Evolutionary conservation across 176 grass and related monocot genomes (phyloP), one percentile per base, ranked within the genome.

Genomic region (Triticum turgidum): DNA sequence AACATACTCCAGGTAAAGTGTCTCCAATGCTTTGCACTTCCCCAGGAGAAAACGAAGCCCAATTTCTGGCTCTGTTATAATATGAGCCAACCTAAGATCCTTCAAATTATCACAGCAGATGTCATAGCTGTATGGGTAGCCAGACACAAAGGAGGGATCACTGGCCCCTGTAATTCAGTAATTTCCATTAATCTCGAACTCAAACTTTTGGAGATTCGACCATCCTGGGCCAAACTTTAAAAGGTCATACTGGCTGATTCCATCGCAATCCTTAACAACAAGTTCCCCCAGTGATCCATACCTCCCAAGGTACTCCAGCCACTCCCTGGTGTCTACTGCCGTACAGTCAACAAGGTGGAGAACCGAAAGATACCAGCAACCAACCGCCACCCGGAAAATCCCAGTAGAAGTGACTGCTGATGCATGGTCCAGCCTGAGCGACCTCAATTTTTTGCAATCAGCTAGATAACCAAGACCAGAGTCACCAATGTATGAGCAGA

Each of bases 221-320:
- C 85, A 92, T 14, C 94, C 89, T 45, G 82, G 63, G 67, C 88
- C 87, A 62, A 97, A 58, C 59, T 90, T 90, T 41, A 92, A 42
- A 61, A 93, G 65, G 66, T 91, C 92, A 85, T 87, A 86, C 77
- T 92, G 86, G 61, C 37, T 77, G 78, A 94, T 87, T 65, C 77
- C 87, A 30, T 69, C 70, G 30, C 89, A 94, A 79, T 89, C 83
- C 69, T 89, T 91, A 13, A 94, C 79, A 42, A 83, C 74, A 70
- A 94, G 87, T 79, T 92, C 89, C 22, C 71, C 80, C 64, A 92
- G 32, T 21, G 86, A 83, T 76, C 94, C 87, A 25, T 44, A 18
- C 45, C 82, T 84, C 24, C 89, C 94, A 30, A 97, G 86, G 80
- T 94, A 97, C 21, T 90, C 89, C 3, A 97, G 79, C 94, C 94